phyloP scores from a whole-genome alignment of 129 eudicot species.

The Calendula officinalis region DNA sequence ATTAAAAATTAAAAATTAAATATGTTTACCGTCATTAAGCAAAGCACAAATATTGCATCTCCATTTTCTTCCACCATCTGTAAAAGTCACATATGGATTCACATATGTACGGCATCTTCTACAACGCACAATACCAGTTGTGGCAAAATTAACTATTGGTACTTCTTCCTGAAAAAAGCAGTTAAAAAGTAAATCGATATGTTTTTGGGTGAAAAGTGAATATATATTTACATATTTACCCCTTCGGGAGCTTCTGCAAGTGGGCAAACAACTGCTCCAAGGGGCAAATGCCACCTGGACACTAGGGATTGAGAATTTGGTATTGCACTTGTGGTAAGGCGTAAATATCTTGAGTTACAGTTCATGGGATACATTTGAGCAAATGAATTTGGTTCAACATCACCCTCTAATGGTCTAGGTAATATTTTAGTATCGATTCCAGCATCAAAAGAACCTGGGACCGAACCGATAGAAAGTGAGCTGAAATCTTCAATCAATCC shows the following conservation, averaged over 20 bases:
- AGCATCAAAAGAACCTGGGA: conserved; percentile 80
- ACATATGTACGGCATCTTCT: conserved; percentile 95
- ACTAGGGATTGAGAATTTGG: conserved; percentile 89
- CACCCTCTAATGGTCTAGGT: conserved; percentile 89
- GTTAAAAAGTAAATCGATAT: conserved; percentile 15
- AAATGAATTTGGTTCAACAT: conserved; percentile 62
- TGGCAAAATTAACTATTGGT: conserved; percentile 74
- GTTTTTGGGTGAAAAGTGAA: neutral
- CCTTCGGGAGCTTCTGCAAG: conserved; percentile 92
- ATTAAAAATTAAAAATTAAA: conserved; percentile 1
- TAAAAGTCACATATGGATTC: conserved; percentile 79
- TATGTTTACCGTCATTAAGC: conserved; percentile 83
- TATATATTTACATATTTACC: conserved; percentile 42
- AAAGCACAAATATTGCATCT: conserved; percentile 86
- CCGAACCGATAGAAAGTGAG: conserved; percentile 68
- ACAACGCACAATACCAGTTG: conserved; percentile 84
- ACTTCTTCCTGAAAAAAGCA: conserved; percentile 72
- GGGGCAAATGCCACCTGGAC: conserved; percentile 92
- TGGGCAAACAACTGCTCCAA: conserved; percentile 97
- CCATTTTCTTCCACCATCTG: conserved; percentile 95
- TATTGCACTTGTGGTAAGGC: conserved; percentile 77
- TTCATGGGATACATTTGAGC: conserved; percentile 72
- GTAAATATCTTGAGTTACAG: conserved; percentile 62
- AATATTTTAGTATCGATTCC: conserved; percentile 70
- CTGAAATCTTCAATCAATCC: conserved; percentile 74